Conservation (phyloP, 768 basidiomycete genomes). For the Phlebiopsis gigantea region DNA sequence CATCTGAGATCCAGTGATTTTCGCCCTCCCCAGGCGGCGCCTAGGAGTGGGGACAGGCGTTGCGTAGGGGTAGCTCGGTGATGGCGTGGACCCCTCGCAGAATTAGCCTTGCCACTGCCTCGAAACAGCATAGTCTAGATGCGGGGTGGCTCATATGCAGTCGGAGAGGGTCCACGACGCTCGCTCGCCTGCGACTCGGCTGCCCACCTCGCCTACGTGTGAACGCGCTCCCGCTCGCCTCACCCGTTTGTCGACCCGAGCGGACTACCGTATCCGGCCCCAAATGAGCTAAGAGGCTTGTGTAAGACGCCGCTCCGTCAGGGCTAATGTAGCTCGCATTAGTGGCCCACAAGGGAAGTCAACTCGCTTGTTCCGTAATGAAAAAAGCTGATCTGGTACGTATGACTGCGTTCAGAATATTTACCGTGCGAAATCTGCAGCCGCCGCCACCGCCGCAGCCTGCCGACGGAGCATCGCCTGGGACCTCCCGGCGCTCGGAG, state of each 20-base stretch:
- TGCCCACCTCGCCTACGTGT: not conserved
- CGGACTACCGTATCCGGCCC: not conserved
- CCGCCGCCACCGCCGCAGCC: not conserved
- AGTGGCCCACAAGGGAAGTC: not conserved
- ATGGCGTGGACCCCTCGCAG: not conserved
- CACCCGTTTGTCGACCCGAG: not conserved
- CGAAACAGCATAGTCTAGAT: not conserved
- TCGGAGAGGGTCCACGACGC: not conserved
- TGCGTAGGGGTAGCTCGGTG: not conserved
- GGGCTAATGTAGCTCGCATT: not conserved
- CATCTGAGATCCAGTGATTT: constrained; percentile 4
- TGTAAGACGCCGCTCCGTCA: not conserved
- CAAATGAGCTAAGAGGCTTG: not conserved
- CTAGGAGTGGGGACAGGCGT: not conserved
- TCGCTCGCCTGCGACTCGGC: not conserved
- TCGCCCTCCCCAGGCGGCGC: not conserved
- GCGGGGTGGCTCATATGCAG: not conserved
- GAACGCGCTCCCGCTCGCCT: not conserved
- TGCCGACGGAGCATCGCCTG: not conserved
- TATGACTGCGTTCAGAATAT: not conserved
- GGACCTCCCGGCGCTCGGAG: not conserved
- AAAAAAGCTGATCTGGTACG: constrained; percentile 5
- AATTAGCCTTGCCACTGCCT: not conserved
- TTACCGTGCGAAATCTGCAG: not conserved
- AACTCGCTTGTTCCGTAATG: not conserved